Conservation (phyloP, 2,329 filamentous ascomycete species). For the Cylindrodendrum hubeiense region DNA sequence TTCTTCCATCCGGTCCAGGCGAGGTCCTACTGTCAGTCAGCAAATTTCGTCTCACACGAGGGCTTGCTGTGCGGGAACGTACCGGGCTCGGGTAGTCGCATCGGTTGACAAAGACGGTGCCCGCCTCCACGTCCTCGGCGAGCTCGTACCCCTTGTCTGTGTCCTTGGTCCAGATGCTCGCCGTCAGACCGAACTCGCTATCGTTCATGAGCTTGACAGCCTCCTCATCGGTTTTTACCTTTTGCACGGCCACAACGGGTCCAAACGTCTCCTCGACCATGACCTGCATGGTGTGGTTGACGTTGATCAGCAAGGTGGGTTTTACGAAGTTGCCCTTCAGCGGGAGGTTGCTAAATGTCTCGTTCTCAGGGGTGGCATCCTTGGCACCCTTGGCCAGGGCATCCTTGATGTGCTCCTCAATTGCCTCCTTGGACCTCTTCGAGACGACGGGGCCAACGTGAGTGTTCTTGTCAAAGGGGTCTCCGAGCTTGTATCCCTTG, state of each 20-base stretch:
- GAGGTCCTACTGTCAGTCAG: constrained; percentile 72
- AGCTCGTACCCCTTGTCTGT: constrained; percentile 79
- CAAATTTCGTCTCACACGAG: constrained; percentile 13
- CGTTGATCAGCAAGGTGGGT: constrained; percentile 84
- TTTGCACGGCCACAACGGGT: constrained; percentile 90
- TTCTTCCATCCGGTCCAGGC: constrained; percentile 99
- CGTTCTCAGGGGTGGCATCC: constrained; percentile 86
- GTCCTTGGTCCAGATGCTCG: constrained; percentile 98
- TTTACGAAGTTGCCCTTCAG: constrained; percentile 89
- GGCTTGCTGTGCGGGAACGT: constrained; percentile 56
- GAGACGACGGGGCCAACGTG: constrained; percentile 92
- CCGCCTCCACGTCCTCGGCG: constrained; percentile 85
- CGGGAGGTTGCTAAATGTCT: constrained; percentile 79
- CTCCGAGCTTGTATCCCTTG: constrained; percentile 85
- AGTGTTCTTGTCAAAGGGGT: constrained; percentile 82
- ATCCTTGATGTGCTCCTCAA: constrained; percentile 84
- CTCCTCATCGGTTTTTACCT: constrained; percentile 84
- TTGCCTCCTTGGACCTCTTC: constrained; percentile 79
- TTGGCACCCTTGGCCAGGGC: constrained; percentile 86
- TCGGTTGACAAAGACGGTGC: constrained; percentile 96
- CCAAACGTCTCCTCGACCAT: constrained; percentile 98
- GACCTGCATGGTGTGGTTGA: constrained; percentile 85
- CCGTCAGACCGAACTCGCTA: constrained; percentile 92
- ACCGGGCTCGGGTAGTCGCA: constrained; percentile 93
- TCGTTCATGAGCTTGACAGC: constrained; percentile 92